Conservation (phyloP, 495 filamentous ascomycete genomes). For the Astrothelium subdiscretum region DNA sequence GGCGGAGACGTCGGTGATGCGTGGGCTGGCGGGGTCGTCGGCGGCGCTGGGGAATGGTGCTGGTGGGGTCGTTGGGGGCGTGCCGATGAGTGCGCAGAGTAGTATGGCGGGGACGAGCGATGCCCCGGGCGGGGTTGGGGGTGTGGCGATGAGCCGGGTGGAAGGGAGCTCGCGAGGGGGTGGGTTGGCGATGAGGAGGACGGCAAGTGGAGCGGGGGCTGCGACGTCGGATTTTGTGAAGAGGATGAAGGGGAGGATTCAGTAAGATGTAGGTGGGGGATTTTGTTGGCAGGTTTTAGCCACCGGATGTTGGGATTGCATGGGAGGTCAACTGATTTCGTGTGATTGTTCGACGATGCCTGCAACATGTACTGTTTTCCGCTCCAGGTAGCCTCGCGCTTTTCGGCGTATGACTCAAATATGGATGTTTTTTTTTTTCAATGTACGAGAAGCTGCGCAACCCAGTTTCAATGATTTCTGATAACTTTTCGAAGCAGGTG, state of each 20-base stretch:
- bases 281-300: neutral
- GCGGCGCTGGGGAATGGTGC: neutral
- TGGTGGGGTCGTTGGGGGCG: slow-evolving; percentile 8
- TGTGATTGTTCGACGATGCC: too few species aligned
- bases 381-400: too few species aligned
- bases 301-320: neutral
- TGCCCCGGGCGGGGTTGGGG: slow-evolving; percentile 4
- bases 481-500: too few species aligned
- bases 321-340: too few species aligned
- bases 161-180: slow-evolving; percentile 10
- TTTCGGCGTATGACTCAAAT: too few species aligned
- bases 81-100: slow-evolving; percentile 22
- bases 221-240: neutral
- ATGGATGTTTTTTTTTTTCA: too few species aligned
- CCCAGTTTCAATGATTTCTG: too few species aligned
- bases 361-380: too few species aligned
- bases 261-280: neutral
- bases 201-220: slow-evolving; percentile 14
- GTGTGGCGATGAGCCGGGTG: slow-evolving; percentile 10
- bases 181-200: slow-evolving; percentile 14
- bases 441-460: too few species aligned
- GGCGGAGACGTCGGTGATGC: neutral
- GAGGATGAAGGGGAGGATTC: neutral
- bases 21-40: neutral
- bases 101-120: slow-evolving; percentile 19